Evolutionary conservation across 495 filamentous ascomycete genomes (phyloP), one percentile per base, ranked within the genome.

Genomic region (Daldinia childiae): DNA sequence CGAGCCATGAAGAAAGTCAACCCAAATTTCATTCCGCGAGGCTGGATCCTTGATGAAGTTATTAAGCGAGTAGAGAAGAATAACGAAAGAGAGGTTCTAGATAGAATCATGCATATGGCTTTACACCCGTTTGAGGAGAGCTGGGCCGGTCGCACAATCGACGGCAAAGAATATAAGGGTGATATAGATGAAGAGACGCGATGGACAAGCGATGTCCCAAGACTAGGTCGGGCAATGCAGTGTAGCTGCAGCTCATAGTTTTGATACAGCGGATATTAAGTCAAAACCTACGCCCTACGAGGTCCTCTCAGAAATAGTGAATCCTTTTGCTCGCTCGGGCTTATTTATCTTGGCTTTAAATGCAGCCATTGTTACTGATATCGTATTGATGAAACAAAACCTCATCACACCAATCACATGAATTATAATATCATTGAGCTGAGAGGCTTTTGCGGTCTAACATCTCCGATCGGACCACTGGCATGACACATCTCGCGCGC

Each of bases 1-100:
- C 74, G 59, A 1, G 86, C 81, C 21, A 99, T 98, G 95, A 93
- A 90, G 80, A 82, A 79, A 6, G 89, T 93, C 5, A 99, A 98
- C 74, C 95, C 95, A 21, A 97, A 91, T 77, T 98, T 98, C 71
- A 80, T 97, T 1, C 93, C 96, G 0, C 84, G 93, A 34, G 88
- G 89, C 21, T 99, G 96, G 95, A 88, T 99, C 58, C 83, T 99
- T 7, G 95, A 98, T 79, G 95, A 98, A 79, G 71, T 98, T 6
- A 98, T 99, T 69, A 86, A 89, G 38, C 85, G 91, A 14, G 94
- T 98, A 3, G 94, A 98, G 79, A 90, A 91, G 74, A 87, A 90
- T 27, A 90, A 91, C 17, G 94, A 98, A 70, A 84, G 92, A 57
- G 90, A 92, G 1, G 88, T 99, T 17, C 78, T 99, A 56, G 82